These are phyloP conservation scores for Colletotrichum lupini DNA, from an alignment of 2,329 filamentous ascomycete genomes.

Conservation along the genomic window DNA sequence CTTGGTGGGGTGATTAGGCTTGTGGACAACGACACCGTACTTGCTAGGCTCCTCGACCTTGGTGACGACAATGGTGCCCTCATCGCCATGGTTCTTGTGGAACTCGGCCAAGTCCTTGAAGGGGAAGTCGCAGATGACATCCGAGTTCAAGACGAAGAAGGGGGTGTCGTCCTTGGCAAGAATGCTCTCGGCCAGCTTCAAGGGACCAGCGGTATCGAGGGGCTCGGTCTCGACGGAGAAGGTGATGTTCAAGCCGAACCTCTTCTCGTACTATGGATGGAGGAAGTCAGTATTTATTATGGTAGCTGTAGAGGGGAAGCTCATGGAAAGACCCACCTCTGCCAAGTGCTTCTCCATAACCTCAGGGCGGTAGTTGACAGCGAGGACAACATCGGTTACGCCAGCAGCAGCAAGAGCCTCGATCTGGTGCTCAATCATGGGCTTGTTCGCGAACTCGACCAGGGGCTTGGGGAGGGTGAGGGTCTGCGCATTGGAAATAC, in stretches of 20 bases:
- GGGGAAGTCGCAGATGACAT: slow-evolving; percentile 98
- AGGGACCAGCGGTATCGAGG: slow-evolving; percentile 91
- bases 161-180: slow-evolving; percentile 92
- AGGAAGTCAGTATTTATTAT: slow-evolving; percentile 31
- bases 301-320: neutral
- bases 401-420: slow-evolving; percentile 93
- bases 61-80: slow-evolving; percentile 97
- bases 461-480: slow-evolving; percentile 97
- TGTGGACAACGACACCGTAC: slow-evolving; percentile 98
- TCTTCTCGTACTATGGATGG: slow-evolving; percentile 78
- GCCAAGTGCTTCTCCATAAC: slow-evolving; percentile 95
- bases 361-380: slow-evolving; percentile 98
- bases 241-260: slow-evolving; percentile 94
- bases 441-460: slow-evolving; percentile 98
- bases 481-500: slow-evolving; percentile 66
- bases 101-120: slow-evolving; percentile 91
- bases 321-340: slow-evolving; percentile 71
- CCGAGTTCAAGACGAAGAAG: slow-evolving; percentile 98
- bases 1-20: slow-evolving; percentile 87
- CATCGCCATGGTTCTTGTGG: slow-evolving; percentile 92
- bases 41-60: slow-evolving; percentile 99
- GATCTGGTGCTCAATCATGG: slow-evolving; percentile 99
- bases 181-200: slow-evolving; percentile 94
- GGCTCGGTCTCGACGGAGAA: slow-evolving; percentile 98
- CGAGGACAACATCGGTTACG: slow-evolving; percentile 96